These are phyloP conservation scores for Colletotrichum trifolii DNA, from an alignment of 2,329 filamentous ascomycete species.

Conservation along the genomic window DNA sequence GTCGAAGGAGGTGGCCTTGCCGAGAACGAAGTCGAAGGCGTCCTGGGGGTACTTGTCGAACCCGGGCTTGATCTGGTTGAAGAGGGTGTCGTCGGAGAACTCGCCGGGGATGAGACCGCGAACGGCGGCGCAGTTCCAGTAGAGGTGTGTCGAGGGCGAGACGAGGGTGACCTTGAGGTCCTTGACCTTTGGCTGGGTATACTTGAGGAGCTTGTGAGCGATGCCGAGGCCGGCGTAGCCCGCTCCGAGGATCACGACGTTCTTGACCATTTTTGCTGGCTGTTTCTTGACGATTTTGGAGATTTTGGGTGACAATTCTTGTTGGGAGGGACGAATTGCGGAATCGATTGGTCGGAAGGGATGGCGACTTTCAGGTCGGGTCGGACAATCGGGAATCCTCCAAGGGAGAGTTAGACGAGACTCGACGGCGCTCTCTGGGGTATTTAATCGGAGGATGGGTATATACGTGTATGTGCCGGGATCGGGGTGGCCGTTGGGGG, in stretches of 20 bases:
- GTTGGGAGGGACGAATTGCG: no score
- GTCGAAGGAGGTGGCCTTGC: conserved; percentile 58
- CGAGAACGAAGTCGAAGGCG: conserved; percentile 64
- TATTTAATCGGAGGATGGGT: conserved; percentile 3
- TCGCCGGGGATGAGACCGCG: conserved; percentile 60
- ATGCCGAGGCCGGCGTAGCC: conserved; percentile 58
- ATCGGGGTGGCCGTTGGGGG: conserved; percentile 30
- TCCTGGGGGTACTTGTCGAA: conserved; percentile 60
- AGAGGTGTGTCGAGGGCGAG: conserved; percentile 59
- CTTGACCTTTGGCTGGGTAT: conserved; percentile 45
- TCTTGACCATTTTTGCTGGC: conserved; percentile 23
- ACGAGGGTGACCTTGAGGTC: conserved; percentile 59
- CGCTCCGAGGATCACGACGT: conserved; percentile 63
- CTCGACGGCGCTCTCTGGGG: neutral
- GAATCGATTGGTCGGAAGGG: neutral
- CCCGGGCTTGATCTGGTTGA: conserved; percentile 51
- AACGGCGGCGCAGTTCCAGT: conserved; percentile 61
- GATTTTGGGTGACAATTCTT: neutral
- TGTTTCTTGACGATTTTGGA: neutral
- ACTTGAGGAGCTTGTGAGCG: conserved; percentile 62
- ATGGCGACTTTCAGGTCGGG: neutral
- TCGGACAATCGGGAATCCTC: neutral
- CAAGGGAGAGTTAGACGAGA: conserved; percentile 2
- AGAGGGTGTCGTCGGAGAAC: conserved; percentile 54
- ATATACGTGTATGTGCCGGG: neutral